phyloP scores from a whole-genome alignment of 768 basidiomycete species.

The Macrocybe gigantea region DNA sequence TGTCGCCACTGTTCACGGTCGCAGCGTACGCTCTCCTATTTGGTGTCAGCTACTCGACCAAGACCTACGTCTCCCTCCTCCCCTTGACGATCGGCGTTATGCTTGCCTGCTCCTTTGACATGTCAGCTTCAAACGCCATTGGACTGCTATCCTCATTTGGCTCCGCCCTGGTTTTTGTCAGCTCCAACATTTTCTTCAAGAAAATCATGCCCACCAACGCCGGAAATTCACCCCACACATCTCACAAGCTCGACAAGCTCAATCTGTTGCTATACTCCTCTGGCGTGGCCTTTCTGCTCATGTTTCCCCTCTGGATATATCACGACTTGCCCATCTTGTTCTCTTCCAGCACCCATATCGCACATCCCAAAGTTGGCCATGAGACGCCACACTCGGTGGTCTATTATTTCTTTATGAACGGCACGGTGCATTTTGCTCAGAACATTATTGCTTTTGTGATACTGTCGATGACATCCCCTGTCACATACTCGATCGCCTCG shows the following conservation, averaged over 20 bases:
- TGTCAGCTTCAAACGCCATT: constrained; percentile 77
- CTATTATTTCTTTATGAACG: constrained; percentile 89
- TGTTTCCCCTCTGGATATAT: constrained; percentile 94
- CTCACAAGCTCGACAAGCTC: constrained; percentile 92
- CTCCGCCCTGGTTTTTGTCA: constrained; percentile 94
- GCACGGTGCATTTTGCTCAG: constrained; percentile 93
- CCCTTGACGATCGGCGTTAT: constrained; percentile 96
- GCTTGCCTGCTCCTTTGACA: constrained; percentile 92
- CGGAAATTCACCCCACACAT: constrained; percentile 29
- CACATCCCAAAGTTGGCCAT: constrained; percentile 41
- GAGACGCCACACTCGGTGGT: constrained; percentile 54
- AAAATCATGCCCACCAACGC: constrained; percentile 83
- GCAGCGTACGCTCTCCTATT: constrained; percentile 92
- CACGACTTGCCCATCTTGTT: constrained; percentile 70
- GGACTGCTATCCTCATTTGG: constrained; percentile 96
- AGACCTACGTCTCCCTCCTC: constrained; percentile 90
- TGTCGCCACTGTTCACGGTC: constrained; percentile 96
- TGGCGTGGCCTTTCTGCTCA: constrained; percentile 87
- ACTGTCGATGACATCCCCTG: constrained; percentile 91
- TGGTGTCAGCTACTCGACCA: constrained; percentile 85
- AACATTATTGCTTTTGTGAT: constrained; percentile 98
- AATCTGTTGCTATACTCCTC: constrained; percentile 95
- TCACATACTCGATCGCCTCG: constrained; percentile 98
- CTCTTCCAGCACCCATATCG: constrained; percentile 38
- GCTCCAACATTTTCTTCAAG: constrained; percentile 99